Base-by-base conservation (phyloP, 2,329 filamentous ascomycete species). In the Orbilia quercus region DNA sequence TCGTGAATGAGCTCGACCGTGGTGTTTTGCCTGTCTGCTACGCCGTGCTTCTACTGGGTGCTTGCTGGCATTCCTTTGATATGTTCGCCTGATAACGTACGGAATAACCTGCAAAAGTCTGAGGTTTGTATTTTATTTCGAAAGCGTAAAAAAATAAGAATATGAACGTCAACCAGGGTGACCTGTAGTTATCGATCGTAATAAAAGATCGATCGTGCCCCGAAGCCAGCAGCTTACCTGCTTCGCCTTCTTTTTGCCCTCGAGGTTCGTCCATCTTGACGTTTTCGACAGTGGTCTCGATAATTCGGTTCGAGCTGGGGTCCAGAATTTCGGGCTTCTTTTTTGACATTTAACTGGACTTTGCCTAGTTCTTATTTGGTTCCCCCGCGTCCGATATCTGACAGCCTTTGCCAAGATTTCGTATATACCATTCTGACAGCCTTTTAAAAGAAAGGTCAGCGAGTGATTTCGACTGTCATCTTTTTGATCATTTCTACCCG, bases 51-150 rank as follows among this genome's bases (percentile, higher is more conserved):
- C 25, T 57, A 57, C 34, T 57, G 55, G 50, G 42, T 38, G 55
- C 55, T 60, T 53, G 64, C 44, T 50, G 54, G 54, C 60, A 60
- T 66, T 65, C 60, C 60, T 73, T 44, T 31, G 14, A 18, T n/a
- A 7, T 23, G 47, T 48, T 66, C 60, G 55, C 54, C 60, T 65
- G 67, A 72, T 72, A 65, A 72, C 60, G 50, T 47, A 63, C 59
- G 53, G 42, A 53, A 57, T 14, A 51, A 57, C 48, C 40, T 54
- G 12, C 55, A 69, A 22, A 60, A 42, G 50, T 44, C 44, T 51
- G 44, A 58, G 34, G 59, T 36, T 16, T 45, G n/a, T 20, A 14
- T 20, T 58, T 28, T 14, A 22, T 42, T 7, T 2, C 7, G 34
- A 25, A 22, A 40, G n/a, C n/a, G n/a, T n/a, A 34, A 28, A 54